Percentiles rank a stretch among this genome's conserved stretches.
Conservation (phyloP, 176 grass and related monocot genomes). For the Neostapfia colusana region DNA sequence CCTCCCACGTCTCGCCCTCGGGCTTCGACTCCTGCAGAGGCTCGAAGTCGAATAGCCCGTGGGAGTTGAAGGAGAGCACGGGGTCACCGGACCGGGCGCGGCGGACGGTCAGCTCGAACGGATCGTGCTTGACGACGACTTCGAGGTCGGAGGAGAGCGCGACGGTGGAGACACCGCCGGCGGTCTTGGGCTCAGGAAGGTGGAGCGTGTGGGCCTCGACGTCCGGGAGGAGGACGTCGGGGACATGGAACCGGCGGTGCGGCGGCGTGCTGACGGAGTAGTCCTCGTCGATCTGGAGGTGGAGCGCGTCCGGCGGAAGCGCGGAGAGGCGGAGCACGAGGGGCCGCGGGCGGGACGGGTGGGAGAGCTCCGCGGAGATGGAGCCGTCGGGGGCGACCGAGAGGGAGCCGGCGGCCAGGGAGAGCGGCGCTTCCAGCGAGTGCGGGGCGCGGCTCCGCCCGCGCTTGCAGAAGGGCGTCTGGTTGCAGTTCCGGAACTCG, state of each 20-base stretch:
- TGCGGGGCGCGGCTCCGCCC: slow-evolving; percentile 63
- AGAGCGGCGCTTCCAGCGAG: slow-evolving; percentile 74
- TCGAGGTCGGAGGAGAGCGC: slow-evolving; percentile 68
- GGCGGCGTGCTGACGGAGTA: slow-evolving; percentile 42
- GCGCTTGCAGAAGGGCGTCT: slow-evolving; percentile 95
- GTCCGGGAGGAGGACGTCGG: slow-evolving; percentile 75
- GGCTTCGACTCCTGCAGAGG: slow-evolving; percentile 55
- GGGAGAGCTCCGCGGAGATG: slow-evolving; percentile 57
- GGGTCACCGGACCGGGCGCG: slow-evolving; percentile 44
- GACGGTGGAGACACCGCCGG: slow-evolving; percentile 52
- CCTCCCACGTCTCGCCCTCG: slow-evolving; percentile 71
- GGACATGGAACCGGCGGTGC: slow-evolving; percentile 73
- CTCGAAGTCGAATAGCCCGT: slow-evolving; percentile 95
- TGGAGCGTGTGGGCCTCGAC: slow-evolving; percentile 60
- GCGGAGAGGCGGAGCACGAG: slow-evolving; percentile 80
- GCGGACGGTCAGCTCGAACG: slow-evolving; percentile 68
- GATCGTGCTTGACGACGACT: slow-evolving; percentile 65
- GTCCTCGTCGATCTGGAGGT: slow-evolving; percentile 91
- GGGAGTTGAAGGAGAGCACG: slow-evolving; percentile 83
- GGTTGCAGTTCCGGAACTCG: slow-evolving; percentile 86
- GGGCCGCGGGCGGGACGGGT: slow-evolving; percentile 47
- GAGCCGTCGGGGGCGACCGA: slow-evolving; percentile 53
- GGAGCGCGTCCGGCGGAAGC: slow-evolving; percentile 54
- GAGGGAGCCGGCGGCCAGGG: slow-evolving; percentile 51
- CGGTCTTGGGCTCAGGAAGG: slow-evolving; percentile 48